Base-by-base conservation (phyloP, 2,329 filamentous ascomycete genomes). In the Verticillium albo-atrum region DNA sequence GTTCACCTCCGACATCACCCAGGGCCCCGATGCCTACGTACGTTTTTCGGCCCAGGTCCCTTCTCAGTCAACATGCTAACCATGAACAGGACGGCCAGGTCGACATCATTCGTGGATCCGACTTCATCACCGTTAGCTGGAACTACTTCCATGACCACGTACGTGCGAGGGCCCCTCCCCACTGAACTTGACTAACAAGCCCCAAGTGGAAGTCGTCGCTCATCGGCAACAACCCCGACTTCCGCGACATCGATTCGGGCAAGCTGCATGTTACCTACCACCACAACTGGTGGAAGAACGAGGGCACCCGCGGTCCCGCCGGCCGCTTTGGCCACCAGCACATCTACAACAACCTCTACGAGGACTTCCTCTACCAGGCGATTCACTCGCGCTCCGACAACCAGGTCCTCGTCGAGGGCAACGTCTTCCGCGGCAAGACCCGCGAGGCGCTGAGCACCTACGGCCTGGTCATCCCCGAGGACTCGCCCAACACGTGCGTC, bases 401-500 rank as follows among this genome's bases (percentile, higher is more conserved):
- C 61, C 78, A 81, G 68, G 74, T 80, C 0, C 72, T 81, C 4
- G 77, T 82, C 4, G 79, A 82, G 61, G 77, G 74, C 3, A 81
- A 81, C 58, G 77, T 78, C 2, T 81, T 81, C 68, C 68, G 73
- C 5, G 42, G 42, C 42, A 76, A 76, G 5, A 81, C 80, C 0
- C 70, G 69, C 15, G 79, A 81, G 61, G 80, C 82, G 0, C 67
- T 84, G 26, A 81, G 75, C 63, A 83, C 82, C 0, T 82, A 84
- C 56, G 81, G 82, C 0, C 70, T 83, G 0, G 82, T 84, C 1
- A 79, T 84, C n/a, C 82, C 82, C 0, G 72, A 77, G 53, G 82
- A 84, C 61, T 80, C 77, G 51, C 82, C 82, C 0, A 84, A 84
- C 60, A 83, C 80, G 0, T 77, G 76, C 60, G 73, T 76, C 1